Base-by-base conservation (phyloP, 495 filamentous ascomycete genomes). In the Venustampulla echinocandica region DNA sequence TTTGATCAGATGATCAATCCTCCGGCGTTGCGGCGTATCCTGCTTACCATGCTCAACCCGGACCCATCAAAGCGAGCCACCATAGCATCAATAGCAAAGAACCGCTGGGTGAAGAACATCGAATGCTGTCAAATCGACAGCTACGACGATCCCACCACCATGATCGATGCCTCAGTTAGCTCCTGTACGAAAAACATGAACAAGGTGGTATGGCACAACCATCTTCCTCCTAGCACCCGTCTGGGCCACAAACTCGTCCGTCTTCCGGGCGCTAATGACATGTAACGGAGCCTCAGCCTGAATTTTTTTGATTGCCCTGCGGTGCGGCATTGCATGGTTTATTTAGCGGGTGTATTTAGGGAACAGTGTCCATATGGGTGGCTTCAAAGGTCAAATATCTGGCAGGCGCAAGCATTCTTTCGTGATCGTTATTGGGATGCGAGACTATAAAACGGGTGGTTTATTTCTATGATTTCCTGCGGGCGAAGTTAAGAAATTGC, bases 41-140 rank as follows among this genome's bases (percentile, higher is more conserved):
- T 90, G 3, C 64, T 86, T n/a, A 75, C 73, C 54, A 88, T 90
- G 85, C 68, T 88, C 39, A 76, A 89, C 60, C 82, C 84, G 1
- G 64, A 83, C 53, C 84, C 85, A 9, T 64, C 64, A 17, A 75
- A 73, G 58, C 80, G 85, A 17, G 74, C 81, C 44, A 70, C 76
- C 20, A 81, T 87, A 39, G 62, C 70, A 18, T 73, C 80, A 0
- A 78, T 77, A 10, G 56, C 84, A 41, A 71, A 69, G 40, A 75
- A 79, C 52, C 64, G 75, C 24, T 84, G 73, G 72, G 64, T 90
- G 44, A 80, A 77, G 65, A 63, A 64, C 19, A 72, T 86, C 43
- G 80, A 85, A 51, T 87, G 84, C 64, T 90, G 85, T 60, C 76
- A 79, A 52, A 56, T 76, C 21, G 77, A 80, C 49, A 74, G 64